These are phyloP conservation scores for Cocos nucifera DNA, from an alignment of 176 grass and related monocot genomes.

Conservation along the genomic window DNA sequence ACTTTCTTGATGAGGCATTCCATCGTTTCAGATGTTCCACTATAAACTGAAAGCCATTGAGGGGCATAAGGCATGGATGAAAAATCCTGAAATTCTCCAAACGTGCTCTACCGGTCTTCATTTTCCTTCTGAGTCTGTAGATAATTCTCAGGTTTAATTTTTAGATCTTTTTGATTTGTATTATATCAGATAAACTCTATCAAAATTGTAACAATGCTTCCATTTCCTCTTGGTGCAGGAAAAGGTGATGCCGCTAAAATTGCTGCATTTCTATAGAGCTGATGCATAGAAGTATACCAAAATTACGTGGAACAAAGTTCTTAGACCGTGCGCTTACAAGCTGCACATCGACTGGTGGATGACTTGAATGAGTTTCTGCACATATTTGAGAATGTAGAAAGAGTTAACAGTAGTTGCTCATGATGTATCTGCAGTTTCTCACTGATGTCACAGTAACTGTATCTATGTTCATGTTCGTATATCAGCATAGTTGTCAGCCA, in stretches of 20 bases:
- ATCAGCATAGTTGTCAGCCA: too few relatives aligned
- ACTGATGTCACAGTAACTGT: too few relatives aligned
- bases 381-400: too few relatives aligned
- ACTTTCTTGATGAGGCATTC: not conserved
- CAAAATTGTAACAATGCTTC: not conserved
- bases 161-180: not conserved
- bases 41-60: constrained; percentile 93
- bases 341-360: too few relatives aligned
- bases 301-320: too few relatives aligned
- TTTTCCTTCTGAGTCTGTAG: constrained; percentile 41
- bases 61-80: constrained; percentile 96
- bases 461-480: too few relatives aligned
- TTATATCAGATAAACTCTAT: constrained; percentile 1
- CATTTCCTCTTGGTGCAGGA: constrained; percentile 28
- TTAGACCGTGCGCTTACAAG: too few relatives aligned
- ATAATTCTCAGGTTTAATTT: constrained; percentile 48
- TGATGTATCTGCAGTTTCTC: too few relatives aligned
- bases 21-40: constrained; percentile 64
- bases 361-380: too few relatives aligned
- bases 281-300: constrained; percentile 25
- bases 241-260: constrained; percentile 52
- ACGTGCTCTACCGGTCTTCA: constrained; percentile 89
- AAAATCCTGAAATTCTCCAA: constrained; percentile 69
- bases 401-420: too few relatives aligned
- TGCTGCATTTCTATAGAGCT: constrained; percentile 61